phyloP scores from a whole-genome alignment of 1,284 basidiomycete genomes.

The Sporisorium scitamineum region DNA sequence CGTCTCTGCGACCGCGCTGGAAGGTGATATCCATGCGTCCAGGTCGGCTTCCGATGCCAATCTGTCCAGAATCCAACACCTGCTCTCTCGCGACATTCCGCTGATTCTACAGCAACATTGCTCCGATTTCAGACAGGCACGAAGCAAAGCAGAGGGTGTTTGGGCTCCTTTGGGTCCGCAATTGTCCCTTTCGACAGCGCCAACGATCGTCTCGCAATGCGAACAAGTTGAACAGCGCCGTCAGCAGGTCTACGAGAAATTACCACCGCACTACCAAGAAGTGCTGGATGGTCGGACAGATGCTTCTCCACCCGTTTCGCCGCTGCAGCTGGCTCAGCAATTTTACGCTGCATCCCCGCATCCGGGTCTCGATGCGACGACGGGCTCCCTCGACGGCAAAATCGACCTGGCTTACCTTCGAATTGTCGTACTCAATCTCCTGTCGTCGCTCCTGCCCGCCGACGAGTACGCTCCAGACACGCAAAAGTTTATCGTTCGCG shows the following conservation, averaged over 20 bases:
- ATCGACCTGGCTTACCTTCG: constrained; percentile 40
- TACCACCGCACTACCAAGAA: constrained; percentile 4
- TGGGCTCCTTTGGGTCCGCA: constrained; percentile 35
- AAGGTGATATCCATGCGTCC: constrained; percentile 23
- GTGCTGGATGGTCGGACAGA: neutral
- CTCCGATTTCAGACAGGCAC: constrained; percentile 33
- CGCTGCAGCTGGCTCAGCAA: constrained; percentile 28
- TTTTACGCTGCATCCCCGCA: constrained; percentile 32
- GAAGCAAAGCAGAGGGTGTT: constrained; percentile 20
- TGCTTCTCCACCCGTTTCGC: neutral
- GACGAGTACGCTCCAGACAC: constrained; percentile 50
- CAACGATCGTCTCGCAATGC: neutral
- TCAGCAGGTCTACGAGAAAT: constrained; percentile 16
- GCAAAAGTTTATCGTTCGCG: constrained; percentile 49
- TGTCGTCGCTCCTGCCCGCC: constrained; percentile 40
- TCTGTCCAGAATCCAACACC: constrained; percentile 21
- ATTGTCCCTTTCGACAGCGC: neutral
- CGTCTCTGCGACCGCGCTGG: neutral
- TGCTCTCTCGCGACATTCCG: constrained; percentile 45
- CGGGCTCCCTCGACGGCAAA: constrained; percentile 36
- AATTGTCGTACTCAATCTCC: constrained; percentile 32
- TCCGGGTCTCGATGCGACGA: constrained; percentile 31
- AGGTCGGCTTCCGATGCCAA: neutral
- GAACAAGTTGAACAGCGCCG: constrained; percentile 16
- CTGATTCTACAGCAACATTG: constrained; percentile 46